A percentile compares a stretch with the other conserved stretches of the same genome.
Conservation (phyloP, 805 yeast genomes). For the Candida schatavii region DNA sequence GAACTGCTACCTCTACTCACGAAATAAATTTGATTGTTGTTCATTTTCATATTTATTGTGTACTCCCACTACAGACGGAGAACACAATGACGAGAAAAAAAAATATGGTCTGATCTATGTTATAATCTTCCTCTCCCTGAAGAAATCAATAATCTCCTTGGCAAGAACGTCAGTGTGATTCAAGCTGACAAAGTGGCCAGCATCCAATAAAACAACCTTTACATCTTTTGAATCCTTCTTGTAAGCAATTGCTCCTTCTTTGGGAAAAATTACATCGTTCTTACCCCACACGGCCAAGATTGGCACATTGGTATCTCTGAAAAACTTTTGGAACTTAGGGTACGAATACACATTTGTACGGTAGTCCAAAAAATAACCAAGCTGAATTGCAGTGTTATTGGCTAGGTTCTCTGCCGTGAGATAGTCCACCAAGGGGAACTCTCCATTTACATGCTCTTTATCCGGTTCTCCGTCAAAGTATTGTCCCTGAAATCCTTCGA, state of each 20-base stretch:
- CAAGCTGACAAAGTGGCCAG: conserved; percentile 41
- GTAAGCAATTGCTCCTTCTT: conserved; percentile 37
- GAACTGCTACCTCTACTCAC: background rate
- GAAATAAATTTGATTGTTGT: background rate
- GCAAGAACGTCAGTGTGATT: conserved; percentile 28
- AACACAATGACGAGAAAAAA: too few species aligned
- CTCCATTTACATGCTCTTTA: conserved; percentile 26
- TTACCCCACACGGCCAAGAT: conserved; percentile 41
- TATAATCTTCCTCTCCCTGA: conserved; percentile 7
- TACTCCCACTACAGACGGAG: background rate
- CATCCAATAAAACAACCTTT: conserved; percentile 23
- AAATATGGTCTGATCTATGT: too few species aligned
- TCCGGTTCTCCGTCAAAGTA: conserved; percentile 29
- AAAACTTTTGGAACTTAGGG: conserved; percentile 33
- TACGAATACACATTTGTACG: conserved; percentile 30
- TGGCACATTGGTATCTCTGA: conserved; percentile 29
- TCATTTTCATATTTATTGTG: background rate
- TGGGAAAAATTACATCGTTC: conserved; percentile 34
- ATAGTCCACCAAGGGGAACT: conserved; percentile 26
- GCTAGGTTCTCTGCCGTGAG: conserved; percentile 21
- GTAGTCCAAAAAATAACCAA: conserved; percentile 35
- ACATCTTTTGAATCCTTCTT: conserved; percentile 27
- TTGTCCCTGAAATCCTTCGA: conserved; percentile 20
- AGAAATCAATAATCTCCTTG: conserved; percentile 19
- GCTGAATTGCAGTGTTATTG: conserved; percentile 23